Base-by-base conservation (phyloP, 78 protist species). In the Dictyostelium purpureum region DNA sequence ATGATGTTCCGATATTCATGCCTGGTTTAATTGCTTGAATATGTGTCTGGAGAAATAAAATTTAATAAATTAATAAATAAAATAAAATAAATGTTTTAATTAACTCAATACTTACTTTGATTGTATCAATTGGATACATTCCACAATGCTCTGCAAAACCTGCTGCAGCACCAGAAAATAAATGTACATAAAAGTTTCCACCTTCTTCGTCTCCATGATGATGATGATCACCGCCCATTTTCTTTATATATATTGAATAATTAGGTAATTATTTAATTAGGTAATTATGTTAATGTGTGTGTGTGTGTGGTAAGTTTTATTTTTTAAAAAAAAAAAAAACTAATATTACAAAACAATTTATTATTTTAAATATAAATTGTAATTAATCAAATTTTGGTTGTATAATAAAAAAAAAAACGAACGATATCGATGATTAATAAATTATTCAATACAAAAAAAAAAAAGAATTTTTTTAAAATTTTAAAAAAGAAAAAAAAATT, bases 121-220 rank as follows among this genome's bases (percentile, higher is more conserved):
- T 81, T 6, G 96, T 94, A 80, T 94, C 96, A 40, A 94, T 88
- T n/a, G 96, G 96, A 37, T 83, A 94, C 96, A 94, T 94, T 76
- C 92, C 88, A 24, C 59, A 43, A 89, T 94, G 96, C 75, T 94
- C 96, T 6, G 95, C 96, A 63, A 81, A 59, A 35, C 96, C 96
- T 6, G 96, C 96, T 19, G 59, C n/a, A 21, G 94, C 83, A 77
- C 96, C 96, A 5, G 92, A 94, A 1, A 94, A 6, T 81, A 79
- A 47, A 61, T 94, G 96, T 35, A 88, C 83, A 38, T 77, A 35
- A 66, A 87, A 80, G 26, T 89, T 66, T 19, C 93, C 93, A 10
- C 88, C 95, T 38, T 90, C 83, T 0, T 80, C 89, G 26, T 71
- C 82, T 14, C 43, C 61, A 40, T 24, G 37, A 16, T 87, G 79